phyloP scores from a whole-genome alignment of 768 basidiomycete genomes.

The Pisolithus sp. region DNA sequence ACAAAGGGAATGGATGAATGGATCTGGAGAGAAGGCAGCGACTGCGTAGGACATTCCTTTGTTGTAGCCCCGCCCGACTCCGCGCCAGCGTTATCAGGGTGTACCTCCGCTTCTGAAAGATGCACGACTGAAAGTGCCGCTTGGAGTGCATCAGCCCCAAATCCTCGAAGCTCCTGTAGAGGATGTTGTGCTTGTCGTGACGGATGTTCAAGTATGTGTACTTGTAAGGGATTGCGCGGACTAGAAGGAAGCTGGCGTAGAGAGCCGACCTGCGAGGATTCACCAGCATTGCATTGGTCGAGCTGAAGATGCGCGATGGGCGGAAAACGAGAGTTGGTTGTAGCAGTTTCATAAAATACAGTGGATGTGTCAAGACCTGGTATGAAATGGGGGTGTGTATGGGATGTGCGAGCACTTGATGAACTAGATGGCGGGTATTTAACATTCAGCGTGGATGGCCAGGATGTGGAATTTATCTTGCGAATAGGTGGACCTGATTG shows the following conservation, averaged over 20 bases:
- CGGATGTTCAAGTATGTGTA: constrained; percentile 1
- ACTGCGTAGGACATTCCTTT: constrained; percentile 3
- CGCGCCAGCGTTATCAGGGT: background rate
- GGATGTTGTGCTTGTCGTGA: background rate
- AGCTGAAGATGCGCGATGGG: constrained; percentile 8
- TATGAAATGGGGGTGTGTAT: constrained; percentile 24
- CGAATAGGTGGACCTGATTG: constrained; percentile 38
- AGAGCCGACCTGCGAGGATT: constrained; percentile 28
- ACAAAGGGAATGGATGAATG: background rate
- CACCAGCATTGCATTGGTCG: constrained; percentile 13
- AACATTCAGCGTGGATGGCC: constrained; percentile 34
- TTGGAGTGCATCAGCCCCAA: constrained; percentile 14
- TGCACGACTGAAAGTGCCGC: constrained; percentile 16
- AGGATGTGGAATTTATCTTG: constrained; percentile 32
- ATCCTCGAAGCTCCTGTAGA: background rate
- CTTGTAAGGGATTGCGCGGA: constrained; percentile 21
- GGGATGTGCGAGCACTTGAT: constrained; percentile 26
- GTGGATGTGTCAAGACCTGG: constrained; percentile 39
- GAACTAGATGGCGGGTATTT: constrained; percentile 49
- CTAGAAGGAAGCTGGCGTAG: constrained; percentile 24
- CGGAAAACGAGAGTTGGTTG: constrained; percentile 26
- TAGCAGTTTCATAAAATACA: constrained; percentile 63
- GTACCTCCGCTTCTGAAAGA: constrained; percentile 9
- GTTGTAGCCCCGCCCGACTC: constrained; percentile 3
- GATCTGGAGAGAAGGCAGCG: background rate